These are phyloP conservation scores for Globisporangium alternatum DNA, from an alignment of 352 stramenopile species.

Conservation along the genomic window DNA sequence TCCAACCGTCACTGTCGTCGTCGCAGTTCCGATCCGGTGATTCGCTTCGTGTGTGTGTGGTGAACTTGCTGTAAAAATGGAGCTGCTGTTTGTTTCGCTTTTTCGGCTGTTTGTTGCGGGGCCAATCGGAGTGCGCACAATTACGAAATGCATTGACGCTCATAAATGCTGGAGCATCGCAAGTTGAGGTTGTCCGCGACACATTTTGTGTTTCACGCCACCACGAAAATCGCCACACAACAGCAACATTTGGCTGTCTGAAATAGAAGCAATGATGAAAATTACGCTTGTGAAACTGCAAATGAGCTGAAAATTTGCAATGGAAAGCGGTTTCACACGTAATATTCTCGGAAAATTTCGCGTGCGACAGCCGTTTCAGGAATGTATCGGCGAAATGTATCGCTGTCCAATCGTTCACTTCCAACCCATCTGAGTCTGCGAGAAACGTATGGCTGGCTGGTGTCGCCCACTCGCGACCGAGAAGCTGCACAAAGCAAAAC, in stretches of 20 bases:
- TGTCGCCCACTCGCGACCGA: constrained; percentile 10
- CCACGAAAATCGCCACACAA: too few relatives aligned
- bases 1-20: not conserved
- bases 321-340: not conserved
- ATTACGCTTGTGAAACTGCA: not conserved
- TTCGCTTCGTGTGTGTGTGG: not conserved
- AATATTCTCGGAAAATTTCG: constrained; percentile 7
- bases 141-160: not conserved
- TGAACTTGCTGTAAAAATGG: too few relatives aligned
- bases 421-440: constrained; percentile 15
- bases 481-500: constrained; percentile 18
- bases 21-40: constrained; percentile 2
- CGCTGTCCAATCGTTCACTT: constrained; percentile 9
- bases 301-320: not conserved
- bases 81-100: not conserved
- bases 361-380: not conserved
- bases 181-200: constrained; percentile 1
- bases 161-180: not conserved
- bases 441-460: constrained; percentile 14
- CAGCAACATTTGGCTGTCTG: too few relatives aligned
- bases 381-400: constrained; percentile 6
- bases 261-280: not conserved
- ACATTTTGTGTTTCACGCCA: not conserved
- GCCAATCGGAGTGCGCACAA: not conserved
- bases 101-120: too few relatives aligned